Evolutionary conservation across 805 yeast genomes (phyloP), one percentile per base, ranked within the genome.

Genomic region (Yarrowia porcina): DNA sequence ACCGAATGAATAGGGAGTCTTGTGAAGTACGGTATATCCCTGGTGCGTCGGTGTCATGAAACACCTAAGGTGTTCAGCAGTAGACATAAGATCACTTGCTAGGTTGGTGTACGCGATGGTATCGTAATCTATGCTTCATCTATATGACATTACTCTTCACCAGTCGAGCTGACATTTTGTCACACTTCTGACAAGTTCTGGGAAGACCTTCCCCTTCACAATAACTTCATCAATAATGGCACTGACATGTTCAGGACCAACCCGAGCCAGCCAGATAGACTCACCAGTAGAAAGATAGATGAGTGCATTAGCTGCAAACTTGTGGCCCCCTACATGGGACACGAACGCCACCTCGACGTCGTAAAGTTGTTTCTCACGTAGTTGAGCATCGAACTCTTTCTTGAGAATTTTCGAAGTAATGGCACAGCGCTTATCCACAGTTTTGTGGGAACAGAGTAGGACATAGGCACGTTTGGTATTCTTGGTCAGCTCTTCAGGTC

Each of bases 261-360:
- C 87, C 65, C 93, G 80, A 0, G 96, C 99, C 71, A 90, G 77
- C 97, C 97, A 91, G 28, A 91, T 82, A 64, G 86, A 85, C 67
- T 89, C 88, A 6, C 94, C 96, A 11, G 82, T 76, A 66, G 81
- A 84, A 66, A 85, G 75, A 71, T 90, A 91, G 15, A 93, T 82
- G 59, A 90, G 80, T 3, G 90, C 88, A 72, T 93, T 93, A 2
- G 97, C 97, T 1, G 94, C 90, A 74, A 79, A 94, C 73, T 94
- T 94, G 75, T 93, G 99, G 5, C 98, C 98, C 7, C 99, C 99
- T 27, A 93, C 88, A 73, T 93, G 99, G 70, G 89, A 91, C 30
- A 88, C 82, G 68, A 73, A 91, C 1, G 81, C 77, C 2, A 91
- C 90, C 12, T 88, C 87, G 30, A 76, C 72, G 73, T 93, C 97